Base-by-base conservation (phyloP, 78 protist genomes). In the Salpingoeca rosetta region DNA sequence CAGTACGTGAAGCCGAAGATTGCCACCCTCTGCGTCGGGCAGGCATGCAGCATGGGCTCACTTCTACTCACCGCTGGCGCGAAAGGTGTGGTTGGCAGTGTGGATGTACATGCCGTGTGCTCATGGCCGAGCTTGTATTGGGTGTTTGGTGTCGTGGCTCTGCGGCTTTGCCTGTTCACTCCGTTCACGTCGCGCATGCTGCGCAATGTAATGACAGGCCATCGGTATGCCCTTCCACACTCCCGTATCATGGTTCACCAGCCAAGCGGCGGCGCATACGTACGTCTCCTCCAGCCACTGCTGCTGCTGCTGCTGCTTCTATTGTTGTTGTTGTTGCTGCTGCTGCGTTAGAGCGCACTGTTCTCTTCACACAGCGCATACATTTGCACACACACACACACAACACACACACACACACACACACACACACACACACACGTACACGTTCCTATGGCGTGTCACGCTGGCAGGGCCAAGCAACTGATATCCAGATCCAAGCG, bases 221-320 rank as follows among this genome's bases (percentile, higher is more conserved):
- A 22, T 38, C 83, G 92, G 2, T 45, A 74, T 31, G 51, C 81
- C 56, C 88, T 90, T 56, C 92, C 92, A 37, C 44, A 86, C 43
- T 51, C 92, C 0, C 89, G 92, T 26, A 75, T 86, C 76, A 90
- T 90, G 92, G 38, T 90, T 26, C 92, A 90, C 76, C 92, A 90
- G 87, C 92, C 92, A 1, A 3, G 3, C 41, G 89, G 87, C 0
- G 89, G 87, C 45, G 72, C 77, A 40, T n/a, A 28, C n/a, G n/a
- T 17, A n/a, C n/a, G n/a, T n/a, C n/a, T n/a, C n/a, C n/a, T n/a
- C n/a, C n/a, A n/a, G n/a, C n/a, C n/a, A n/a, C n/a, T n/a, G n/a
- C n/a, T n/a, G n/a, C n/a, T n/a, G n/a, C n/a, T n/a, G n/a, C n/a
- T n/a, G n/a, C n/a, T n/a, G n/a, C n/a, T n/a, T n/a, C n/a, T n/a